phyloP scores from a whole-genome alignment of 2,329 filamentous ascomycete species.

The Hirsutella minnesotensis region DNA sequence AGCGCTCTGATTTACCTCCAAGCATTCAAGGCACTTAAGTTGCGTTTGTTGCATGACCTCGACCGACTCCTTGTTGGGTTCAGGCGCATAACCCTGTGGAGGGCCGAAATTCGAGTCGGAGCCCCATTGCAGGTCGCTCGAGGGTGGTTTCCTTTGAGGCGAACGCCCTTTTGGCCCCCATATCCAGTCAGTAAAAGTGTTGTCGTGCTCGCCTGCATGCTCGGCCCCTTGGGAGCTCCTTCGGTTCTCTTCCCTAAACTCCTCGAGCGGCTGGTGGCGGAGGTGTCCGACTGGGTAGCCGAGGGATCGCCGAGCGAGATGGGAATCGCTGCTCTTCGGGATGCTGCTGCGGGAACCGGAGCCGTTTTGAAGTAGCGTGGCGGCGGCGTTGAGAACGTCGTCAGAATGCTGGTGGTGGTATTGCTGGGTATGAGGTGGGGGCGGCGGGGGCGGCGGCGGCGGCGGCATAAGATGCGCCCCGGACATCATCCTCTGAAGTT shows the following conservation, averaged over 20 bases:
- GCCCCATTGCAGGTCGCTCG: constrained; percentile 49
- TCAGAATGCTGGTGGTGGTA: constrained; percentile 24
- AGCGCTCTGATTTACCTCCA: constrained; percentile 45
- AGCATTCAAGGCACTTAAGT: constrained; percentile 42
- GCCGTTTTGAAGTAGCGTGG: constrained; percentile 37
- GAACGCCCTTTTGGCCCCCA: constrained; percentile 19
- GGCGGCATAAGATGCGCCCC: constrained; percentile 16
- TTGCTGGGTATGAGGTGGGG: constrained; percentile 2
- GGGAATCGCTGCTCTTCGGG: constrained; percentile 13
- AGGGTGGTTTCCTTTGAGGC: constrained; percentile 21
- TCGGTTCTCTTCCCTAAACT: constrained; percentile 27
- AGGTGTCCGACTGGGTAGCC: constrained; percentile 27
- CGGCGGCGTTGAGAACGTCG: constrained; percentile 46
- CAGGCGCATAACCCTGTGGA: constrained; percentile 46
- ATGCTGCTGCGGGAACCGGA: constrained; percentile 11
- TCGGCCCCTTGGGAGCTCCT: constrained; percentile 10
- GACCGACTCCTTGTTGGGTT: constrained; percentile 42
- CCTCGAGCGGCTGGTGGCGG: constrained; percentile 29
- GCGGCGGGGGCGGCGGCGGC: constrained; percentile 9
- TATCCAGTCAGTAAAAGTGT: constrained; percentile 30
- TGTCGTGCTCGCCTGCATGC: constrained; percentile 19
- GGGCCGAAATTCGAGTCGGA: constrained; percentile 54
- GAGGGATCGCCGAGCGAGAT: constrained; percentile 13
- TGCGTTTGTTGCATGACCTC: constrained; percentile 45
- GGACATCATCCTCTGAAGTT: constrained; percentile 7